These are phyloP conservation scores for Fusarium keratoplasticum DNA, from an alignment of 2,329 filamentous ascomycete species.

Conservation along the genomic window DNA sequence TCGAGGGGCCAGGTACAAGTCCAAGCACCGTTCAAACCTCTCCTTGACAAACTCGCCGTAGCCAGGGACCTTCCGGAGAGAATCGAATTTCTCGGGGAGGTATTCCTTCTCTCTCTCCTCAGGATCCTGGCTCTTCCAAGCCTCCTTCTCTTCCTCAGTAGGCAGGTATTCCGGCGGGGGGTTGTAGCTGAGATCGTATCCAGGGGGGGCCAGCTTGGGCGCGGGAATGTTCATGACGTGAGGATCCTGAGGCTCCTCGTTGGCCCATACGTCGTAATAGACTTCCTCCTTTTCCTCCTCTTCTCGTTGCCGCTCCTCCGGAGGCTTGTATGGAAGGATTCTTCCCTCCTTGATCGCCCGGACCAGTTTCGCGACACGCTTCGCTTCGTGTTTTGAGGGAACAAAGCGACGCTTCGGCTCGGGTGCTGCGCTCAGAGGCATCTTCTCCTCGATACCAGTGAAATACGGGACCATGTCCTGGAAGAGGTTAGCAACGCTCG, in stretches of 20 bases:
- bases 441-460: conserved; percentile 87
- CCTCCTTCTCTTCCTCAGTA: conserved; percentile 82
- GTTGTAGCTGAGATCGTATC: conserved; percentile 96
- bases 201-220: conserved; percentile 91
- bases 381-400: conserved; percentile 96
- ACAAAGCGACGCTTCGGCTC: conserved; percentile 96
- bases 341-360: conserved; percentile 94
- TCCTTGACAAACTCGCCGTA: conserved; percentile 94
- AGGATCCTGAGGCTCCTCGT: conserved; percentile 84
- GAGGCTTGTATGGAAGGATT: conserved; percentile 89
- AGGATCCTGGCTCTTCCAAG: conserved; percentile 87
- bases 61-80: conserved; percentile 90
- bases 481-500: conserved; percentile 18
- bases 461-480: conserved; percentile 93
- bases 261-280: conserved; percentile 93
- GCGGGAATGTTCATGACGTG: conserved; percentile 96
- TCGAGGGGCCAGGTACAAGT: conserved; percentile 93
- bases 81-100: conserved; percentile 82
- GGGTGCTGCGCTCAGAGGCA: conserved; percentile 94
- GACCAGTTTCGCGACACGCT: conserved; percentile 96
- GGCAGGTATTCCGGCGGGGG: conserved; percentile 95
- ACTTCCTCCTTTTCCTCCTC: conserved; percentile 77
- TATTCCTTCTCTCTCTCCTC: conserved; percentile 94
- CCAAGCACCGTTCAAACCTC: conserved; percentile 93
- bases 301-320: conserved; percentile 74